Evolutionary conservation across 805 yeast species (phyloP).

Genomic region (Starmerella davenportii): DNA sequence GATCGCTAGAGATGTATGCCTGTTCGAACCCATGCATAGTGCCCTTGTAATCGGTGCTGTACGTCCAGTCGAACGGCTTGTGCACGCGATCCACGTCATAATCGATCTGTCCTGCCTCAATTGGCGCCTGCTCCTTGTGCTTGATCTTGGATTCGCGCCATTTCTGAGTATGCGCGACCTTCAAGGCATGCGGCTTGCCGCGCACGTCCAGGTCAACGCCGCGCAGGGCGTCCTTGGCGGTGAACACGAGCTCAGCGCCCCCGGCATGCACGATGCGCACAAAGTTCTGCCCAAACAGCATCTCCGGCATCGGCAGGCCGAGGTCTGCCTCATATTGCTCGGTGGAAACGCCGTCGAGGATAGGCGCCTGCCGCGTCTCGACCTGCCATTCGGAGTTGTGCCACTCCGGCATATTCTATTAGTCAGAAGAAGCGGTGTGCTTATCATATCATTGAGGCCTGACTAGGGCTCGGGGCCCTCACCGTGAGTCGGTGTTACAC

Average conservation of each 20-base stretch:
- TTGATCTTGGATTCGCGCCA: conserved; percentile 34
- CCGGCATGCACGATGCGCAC: conserved; percentile 34
- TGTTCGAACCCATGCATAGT: background rate
- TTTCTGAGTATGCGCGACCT: conserved; percentile 73
- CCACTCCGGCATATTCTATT: conserved; percentile 6
- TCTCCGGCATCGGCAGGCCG: conserved; percentile 81
- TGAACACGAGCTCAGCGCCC: conserved; percentile 40
- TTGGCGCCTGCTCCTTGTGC: conserved; percentile 5
- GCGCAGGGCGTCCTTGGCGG: conserved; percentile 59
- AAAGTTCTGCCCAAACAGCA: conserved; percentile 81
- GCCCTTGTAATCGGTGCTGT: conserved; percentile 65
- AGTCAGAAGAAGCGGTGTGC: background rate
- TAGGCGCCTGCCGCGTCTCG: conserved; percentile 55
- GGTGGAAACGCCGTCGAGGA: conserved; percentile 53
- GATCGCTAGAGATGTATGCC: background rate
- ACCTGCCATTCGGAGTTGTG: conserved; percentile 41
- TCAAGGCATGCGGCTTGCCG: conserved; percentile 32
- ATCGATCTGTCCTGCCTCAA: conserved; percentile 22
- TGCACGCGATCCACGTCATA: conserved; percentile 35
- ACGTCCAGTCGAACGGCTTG: conserved; percentile 94
- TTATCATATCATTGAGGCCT: background rate
- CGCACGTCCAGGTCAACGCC: conserved; percentile 32
- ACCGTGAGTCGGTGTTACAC: no score
- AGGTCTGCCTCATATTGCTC: conserved; percentile 44
- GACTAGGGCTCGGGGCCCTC: background rate